A percentile compares a stretch with the other conserved stretches of the same genome.
Evolutionary conservation across 2,329 filamentous ascomycete species (phyloP).

Genomic region (Colletotrichum destructivum): DNA sequence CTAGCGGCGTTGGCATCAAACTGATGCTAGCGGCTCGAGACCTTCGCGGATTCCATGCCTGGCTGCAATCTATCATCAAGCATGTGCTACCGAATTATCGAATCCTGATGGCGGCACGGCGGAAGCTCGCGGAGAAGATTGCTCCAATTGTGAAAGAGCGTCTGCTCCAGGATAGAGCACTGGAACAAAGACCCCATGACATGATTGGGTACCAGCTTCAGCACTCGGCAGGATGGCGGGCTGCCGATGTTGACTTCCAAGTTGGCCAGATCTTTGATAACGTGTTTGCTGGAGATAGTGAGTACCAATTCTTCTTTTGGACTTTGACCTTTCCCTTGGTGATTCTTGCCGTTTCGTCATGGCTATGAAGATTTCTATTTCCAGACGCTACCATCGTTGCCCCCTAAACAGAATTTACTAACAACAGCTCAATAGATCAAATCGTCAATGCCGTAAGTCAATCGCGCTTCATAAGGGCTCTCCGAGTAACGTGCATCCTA

Average conservation of each 20-base stretch:
- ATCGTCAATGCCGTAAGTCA: slow-evolving; percentile 23
- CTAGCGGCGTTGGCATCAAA: slow-evolving; percentile 13
- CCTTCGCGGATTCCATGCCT: not conserved
- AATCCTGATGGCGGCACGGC: not conserved
- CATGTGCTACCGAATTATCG: slow-evolving; percentile 10
- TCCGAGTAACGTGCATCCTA: too few relatives aligned
- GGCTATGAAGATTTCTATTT: too few relatives aligned
- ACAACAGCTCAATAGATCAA: not conserved
- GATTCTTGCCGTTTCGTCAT: too few relatives aligned
- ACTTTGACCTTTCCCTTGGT: too few relatives aligned
- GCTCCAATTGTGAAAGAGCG: slow-evolving; percentile 2
- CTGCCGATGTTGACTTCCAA: slow-evolving; percentile 10
- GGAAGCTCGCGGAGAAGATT: not conserved
- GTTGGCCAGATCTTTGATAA: slow-evolving; percentile 23
- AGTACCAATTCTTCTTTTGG: not conserved
- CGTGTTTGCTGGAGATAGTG: slow-evolving; percentile 25
- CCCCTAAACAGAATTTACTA: too few relatives aligned
- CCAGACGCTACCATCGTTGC: too few relatives aligned
- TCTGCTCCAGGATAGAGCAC: not conserved
- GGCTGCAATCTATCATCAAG: not conserved
- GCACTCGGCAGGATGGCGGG: slow-evolving; percentile 11
- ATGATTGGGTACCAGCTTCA: slow-evolving; percentile 18
- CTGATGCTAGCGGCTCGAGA: slow-evolving; percentile 28
- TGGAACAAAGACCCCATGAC: not conserved
- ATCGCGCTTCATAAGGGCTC: too few relatives aligned